Evolutionary conservation across 345 rosid species (phyloP).

Genomic region (Acer campestre): DNA sequence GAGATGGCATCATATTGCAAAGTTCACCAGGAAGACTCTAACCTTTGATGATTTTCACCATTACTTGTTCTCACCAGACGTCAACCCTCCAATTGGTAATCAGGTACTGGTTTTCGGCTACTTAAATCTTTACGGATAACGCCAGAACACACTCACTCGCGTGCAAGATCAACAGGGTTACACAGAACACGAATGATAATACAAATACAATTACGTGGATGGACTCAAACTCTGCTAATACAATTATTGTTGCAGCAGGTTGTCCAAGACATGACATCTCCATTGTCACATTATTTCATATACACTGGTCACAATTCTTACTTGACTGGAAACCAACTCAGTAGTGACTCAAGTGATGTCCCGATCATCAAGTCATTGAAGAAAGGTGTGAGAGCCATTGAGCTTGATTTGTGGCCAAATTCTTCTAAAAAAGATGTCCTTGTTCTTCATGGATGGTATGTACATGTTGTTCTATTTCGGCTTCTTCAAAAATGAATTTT

Average conservation of each 20-base stretch:
- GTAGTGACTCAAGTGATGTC: constrained; percentile 86
- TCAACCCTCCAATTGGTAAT: constrained; percentile 56
- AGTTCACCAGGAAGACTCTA: constrained; percentile 59
- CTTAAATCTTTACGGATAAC: too few relatives aligned
- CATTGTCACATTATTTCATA: constrained; percentile 85
- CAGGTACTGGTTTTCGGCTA: constrained; percentile 32
- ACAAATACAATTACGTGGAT: background rate
- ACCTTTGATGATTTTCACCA: constrained; percentile 70
- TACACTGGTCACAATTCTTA: constrained; percentile 93
- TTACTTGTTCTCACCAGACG: constrained; percentile 59
- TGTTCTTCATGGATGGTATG: constrained; percentile 90
- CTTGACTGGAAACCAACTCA: constrained; percentile 90
- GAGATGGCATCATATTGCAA: constrained; percentile 59
- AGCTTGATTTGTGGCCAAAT: constrained; percentile 97
- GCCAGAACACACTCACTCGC: background rate
- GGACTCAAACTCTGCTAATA: too few relatives aligned
- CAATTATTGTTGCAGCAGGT: constrained; percentile 46
- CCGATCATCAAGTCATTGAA: constrained; percentile 76
- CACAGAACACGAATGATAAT: too few relatives aligned
- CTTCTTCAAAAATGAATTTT: background rate
- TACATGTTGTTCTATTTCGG: background rate
- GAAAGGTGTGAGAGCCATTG: constrained; percentile 86
- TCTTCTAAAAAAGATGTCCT: constrained; percentile 56
- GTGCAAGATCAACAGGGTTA: background rate
- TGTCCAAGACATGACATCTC: constrained; percentile 84